A percentile compares a stretch with the other conserved stretches of the same genome.
phyloP scores from a whole-genome alignment of 1,284 basidiomycete species.

The Coriolopsis trogii region DNA sequence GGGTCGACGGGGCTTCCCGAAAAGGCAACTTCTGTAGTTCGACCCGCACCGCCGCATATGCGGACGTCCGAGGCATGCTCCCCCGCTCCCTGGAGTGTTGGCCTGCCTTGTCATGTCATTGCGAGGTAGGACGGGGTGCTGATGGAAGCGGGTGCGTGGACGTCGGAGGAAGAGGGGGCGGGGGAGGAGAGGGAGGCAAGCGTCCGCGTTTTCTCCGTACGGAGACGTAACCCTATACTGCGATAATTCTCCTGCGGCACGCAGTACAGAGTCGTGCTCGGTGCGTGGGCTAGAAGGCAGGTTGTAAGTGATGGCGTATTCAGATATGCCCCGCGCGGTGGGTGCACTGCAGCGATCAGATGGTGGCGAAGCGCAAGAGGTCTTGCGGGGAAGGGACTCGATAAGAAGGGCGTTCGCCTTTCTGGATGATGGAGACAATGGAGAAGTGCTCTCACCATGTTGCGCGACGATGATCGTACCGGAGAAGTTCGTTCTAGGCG shows the following conservation, averaged over 20 bases:
- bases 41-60: neutral
- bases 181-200: neutral
- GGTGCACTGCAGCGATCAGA: neutral
- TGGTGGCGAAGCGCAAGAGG: neutral
- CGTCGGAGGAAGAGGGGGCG: neutral
- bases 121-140: neutral
- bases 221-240: neutral
- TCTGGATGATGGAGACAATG: neutral
- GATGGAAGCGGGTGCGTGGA: neutral
- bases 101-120: neutral
- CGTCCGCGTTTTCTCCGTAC: slow-evolving; percentile 16
- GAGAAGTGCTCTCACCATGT: too few species aligned
- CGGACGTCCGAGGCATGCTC: too few species aligned
- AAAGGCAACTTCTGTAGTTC: slow-evolving; percentile 20
- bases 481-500: neutral
- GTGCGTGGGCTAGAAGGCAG: neutral
- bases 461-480: neutral
- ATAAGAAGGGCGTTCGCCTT: neutral
- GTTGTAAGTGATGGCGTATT: neutral
- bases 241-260: slow-evolving; percentile 7
- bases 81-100: neutral
- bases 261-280: neutral
- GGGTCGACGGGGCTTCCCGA: neutral
- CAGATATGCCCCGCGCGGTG: too few species aligned
- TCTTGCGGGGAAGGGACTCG: neutral